phyloP scores from a whole-genome alignment of 495 filamentous ascomycete genomes.

The Cercophora sp. region DNA sequence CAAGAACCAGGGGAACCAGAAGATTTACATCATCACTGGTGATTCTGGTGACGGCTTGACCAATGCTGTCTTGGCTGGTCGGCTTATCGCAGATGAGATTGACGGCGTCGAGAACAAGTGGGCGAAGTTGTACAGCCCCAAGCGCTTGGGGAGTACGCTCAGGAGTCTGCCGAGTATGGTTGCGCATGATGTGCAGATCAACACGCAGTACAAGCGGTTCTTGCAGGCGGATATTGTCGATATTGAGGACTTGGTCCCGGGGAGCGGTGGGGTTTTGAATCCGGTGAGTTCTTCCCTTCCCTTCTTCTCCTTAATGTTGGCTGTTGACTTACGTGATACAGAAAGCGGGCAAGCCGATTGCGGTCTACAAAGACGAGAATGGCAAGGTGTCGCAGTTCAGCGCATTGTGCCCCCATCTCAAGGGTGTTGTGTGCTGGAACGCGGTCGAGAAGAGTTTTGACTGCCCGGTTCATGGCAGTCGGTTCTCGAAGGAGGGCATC shows the following conservation, averaged over 20 bases:
- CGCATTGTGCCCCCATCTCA: conserved; percentile 55
- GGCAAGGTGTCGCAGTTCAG: conserved; percentile 47
- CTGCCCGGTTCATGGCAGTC: conserved; percentile 51
- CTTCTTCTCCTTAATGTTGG: not conserved
- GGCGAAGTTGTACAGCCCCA: conserved; percentile 48
- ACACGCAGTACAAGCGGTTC: conserved; percentile 54
- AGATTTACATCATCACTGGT: conserved; percentile 53
- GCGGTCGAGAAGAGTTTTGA: conserved; percentile 53
- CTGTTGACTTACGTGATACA: conserved; percentile 13
- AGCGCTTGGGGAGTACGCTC: conserved; percentile 30
- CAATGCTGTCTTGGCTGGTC: conserved; percentile 51
- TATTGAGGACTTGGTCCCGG: conserved; percentile 50
- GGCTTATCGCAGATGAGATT: conserved; percentile 53
- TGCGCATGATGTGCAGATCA: conserved; percentile 48
- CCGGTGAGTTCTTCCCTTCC: conserved; percentile 19
- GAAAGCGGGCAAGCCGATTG: conserved; percentile 38
- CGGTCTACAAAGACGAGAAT: conserved; percentile 54
- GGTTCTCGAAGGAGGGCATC: conserved; percentile 51
- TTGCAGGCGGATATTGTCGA: conserved; percentile 51
- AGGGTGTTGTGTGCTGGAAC: conserved; percentile 56
- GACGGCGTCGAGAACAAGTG: conserved; percentile 45
- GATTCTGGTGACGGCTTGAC: conserved; percentile 60
- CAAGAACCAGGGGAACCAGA: conserved; percentile 46
- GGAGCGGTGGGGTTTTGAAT: conserved; percentile 52
- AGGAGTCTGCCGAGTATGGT: conserved; percentile 38